phyloP scores from a whole-genome alignment of 2,329 filamentous ascomycete species.

The Ophiostoma piceae region DNA sequence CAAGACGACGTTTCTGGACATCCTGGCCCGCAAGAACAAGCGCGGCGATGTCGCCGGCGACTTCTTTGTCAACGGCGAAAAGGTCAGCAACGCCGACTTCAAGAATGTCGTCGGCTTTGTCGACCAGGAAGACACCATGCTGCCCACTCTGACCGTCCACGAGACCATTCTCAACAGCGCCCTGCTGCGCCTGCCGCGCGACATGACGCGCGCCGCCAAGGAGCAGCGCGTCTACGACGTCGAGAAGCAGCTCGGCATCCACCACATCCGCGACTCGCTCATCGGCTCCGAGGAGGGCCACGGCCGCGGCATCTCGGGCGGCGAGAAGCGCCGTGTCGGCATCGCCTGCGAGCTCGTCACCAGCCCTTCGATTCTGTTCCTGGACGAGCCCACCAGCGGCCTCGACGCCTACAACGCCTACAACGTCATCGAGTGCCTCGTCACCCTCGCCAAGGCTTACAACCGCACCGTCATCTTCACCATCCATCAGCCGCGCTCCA shows the following conservation, averaged over 20 bases:
- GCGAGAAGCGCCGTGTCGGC: constrained; percentile 90
- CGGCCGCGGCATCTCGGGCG: constrained; percentile 91
- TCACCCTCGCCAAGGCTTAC: constrained; percentile 91
- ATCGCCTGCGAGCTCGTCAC: constrained; percentile 98
- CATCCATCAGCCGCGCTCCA: constrained; percentile 95
- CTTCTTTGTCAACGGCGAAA: constrained; percentile 91
- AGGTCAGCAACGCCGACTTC: constrained; percentile 77
- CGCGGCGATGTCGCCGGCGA: constrained; percentile 71
- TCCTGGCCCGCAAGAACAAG: constrained; percentile 95
- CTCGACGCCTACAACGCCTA: constrained; percentile 96
- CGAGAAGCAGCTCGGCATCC: constrained; percentile 90
- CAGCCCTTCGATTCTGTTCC: constrained; percentile 91
- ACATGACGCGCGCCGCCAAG: constrained; percentile 85
- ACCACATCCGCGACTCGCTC: constrained; percentile 86
- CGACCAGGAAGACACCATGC: constrained; percentile 95
- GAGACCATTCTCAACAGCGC: constrained; percentile 96
- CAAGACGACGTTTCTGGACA: constrained; percentile 95
- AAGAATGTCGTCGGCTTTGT: constrained; percentile 93
- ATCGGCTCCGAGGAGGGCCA: constrained; percentile 95
- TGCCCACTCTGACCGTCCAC: constrained; percentile 92
- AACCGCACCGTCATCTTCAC: constrained; percentile 97
- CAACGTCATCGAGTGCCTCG: constrained; percentile 94
- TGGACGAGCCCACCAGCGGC: constrained; percentile 95
- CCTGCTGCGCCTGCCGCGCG: constrained; percentile 79
- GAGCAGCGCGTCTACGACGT: constrained; percentile 88